phyloP scores from a whole-genome alignment of 2,329 filamentous ascomycete species.

The Scortechinia acanthostroma region DNA sequence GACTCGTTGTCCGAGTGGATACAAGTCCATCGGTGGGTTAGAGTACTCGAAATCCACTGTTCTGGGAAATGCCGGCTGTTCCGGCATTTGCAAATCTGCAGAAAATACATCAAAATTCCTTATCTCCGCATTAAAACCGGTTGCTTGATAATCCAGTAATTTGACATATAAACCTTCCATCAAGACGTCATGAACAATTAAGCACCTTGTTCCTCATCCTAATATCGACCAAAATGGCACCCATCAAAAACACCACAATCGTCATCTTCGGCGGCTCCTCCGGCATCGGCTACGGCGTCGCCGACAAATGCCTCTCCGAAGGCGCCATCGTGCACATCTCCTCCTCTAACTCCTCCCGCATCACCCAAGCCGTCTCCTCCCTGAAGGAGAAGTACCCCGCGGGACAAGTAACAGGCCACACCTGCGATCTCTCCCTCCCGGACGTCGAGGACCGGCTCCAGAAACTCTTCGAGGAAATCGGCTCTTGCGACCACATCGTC shows the following conservation, averaged over 20 bases:
- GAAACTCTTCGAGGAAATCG: slow-evolving; percentile 28
- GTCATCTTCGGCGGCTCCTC: slow-evolving; percentile 41
- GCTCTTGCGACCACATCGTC: slow-evolving; percentile 43
- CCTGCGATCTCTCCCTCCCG: slow-evolving; percentile 35
- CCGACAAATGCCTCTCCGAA: slow-evolving; percentile 38
- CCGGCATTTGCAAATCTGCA: too few relatives aligned
- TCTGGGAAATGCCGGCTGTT: too few relatives aligned
- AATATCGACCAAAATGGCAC: too few relatives aligned
- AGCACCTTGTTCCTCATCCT: too few relatives aligned
- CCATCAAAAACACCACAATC: slow-evolving; percentile 27
- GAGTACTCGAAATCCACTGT: too few relatives aligned
- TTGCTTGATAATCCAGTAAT: too few relatives aligned
- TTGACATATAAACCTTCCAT: too few relatives aligned
- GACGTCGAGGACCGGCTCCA: slow-evolving; percentile 37
- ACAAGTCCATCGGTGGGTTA: too few relatives aligned
- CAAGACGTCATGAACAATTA: too few relatives aligned
- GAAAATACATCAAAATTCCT: too few relatives aligned
- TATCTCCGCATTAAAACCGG: too few relatives aligned
- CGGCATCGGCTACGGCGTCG: slow-evolving; percentile 41
- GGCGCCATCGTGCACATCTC: slow-evolving; percentile 37
- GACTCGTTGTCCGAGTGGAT: too few relatives aligned
- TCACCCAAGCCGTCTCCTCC: background rate
- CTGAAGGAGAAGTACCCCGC: slow-evolving; percentile 10
- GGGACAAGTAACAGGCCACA: slow-evolving; percentile 28
- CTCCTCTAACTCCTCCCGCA: slow-evolving; percentile 24